These are phyloP conservation scores for Noccaea caerulescens DNA, from an alignment of 345 rosid species.

Conservation along the genomic window DNA sequence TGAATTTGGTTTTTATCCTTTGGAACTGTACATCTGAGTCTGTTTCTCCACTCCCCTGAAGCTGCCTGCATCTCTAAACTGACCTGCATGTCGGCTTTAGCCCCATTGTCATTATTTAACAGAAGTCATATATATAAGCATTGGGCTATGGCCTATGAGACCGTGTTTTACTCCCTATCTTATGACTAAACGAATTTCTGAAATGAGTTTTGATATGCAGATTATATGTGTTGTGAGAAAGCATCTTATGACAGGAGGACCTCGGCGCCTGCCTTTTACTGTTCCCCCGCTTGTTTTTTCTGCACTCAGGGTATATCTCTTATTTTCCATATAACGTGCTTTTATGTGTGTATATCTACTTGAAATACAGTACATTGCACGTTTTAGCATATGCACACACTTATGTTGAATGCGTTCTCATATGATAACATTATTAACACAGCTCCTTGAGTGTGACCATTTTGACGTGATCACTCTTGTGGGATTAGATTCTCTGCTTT, in stretches of 20 bases:
- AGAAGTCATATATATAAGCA: constrained; percentile 6
- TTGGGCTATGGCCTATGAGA: constrained; percentile 3
- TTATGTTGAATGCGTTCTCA: constrained; percentile 6
- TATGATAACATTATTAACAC: neutral
- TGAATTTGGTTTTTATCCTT: neutral
- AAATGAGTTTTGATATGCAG: constrained; percentile 49
- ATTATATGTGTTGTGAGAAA: constrained; percentile 71
- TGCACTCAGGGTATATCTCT: constrained; percentile 66
- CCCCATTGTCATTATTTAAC: neutral
- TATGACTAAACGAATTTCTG: constrained; percentile 5
- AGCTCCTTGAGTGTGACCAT: constrained; percentile 2
- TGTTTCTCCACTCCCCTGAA: constrained; percentile 13
- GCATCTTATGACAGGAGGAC: constrained; percentile 80
- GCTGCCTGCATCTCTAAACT: neutral
- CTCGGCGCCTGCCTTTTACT: constrained; percentile 72
- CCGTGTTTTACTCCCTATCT: neutral
- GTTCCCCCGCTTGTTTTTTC: constrained; percentile 77
- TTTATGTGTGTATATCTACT: constrained; percentile 2
- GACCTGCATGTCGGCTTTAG: constrained; percentile 13
- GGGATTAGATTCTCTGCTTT: constrained; percentile 14
- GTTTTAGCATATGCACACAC: constrained; percentile 3
- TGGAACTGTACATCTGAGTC: constrained; percentile 14
- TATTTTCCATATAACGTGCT: constrained; percentile 10
- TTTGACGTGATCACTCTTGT: neutral
- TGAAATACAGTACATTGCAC: constrained; percentile 10